Base-by-base conservation (phyloP, 176 grass and related monocot genomes). In the Oryza punctata region DNA sequence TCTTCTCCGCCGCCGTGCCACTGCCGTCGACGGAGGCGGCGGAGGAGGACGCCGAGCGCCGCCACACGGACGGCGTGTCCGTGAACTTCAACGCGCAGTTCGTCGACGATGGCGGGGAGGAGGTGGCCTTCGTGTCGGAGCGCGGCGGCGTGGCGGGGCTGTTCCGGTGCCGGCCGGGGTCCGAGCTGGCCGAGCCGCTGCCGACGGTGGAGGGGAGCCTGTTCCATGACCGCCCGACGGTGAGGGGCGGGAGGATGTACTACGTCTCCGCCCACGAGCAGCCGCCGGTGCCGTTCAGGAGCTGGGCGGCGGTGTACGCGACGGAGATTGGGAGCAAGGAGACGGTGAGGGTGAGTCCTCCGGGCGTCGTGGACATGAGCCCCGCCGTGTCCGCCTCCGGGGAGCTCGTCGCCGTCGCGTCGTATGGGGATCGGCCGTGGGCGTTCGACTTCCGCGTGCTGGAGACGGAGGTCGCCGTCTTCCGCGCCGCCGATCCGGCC, bases 41-140 rank as follows among this genome's bases (percentile, higher is more conserved):
- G 28, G 28, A 2, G 10, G 76, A 3, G 18, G 32, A 11, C 25
- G 65, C 87, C 1, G 95, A 98, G 79, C 91, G 76, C 32, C 57
- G 91, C 52, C 95, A 95, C 87, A 98, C 95, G 23, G 95, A 98
- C 68, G 95, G 95, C 44, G 54, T 84, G 10, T 95, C 92, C 54
- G 38, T 92, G 11, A 98, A 98, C 16, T 98, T 90, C 82, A 98
- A 98, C 68, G 95, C 87, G 0, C 92, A 92, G 72, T 98, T 98
- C 89, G 38, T 68, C 10, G 95, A 97, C 76, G 88, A 91, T 7
- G 86, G 59, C 7, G 85, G 84, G 16, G 82, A 83, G 57, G 69
- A 69, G 15, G 92, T 98, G 37, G 76, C 81, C 0, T 98, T 98
- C 81, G 95, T 95, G 40, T 98, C 95, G 15, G 95, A 98, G 88